These are phyloP conservation scores for Schoenoplectus tabernaemontani DNA, from an alignment of 202 grass and related monocot species.

Conservation along the genomic window DNA sequence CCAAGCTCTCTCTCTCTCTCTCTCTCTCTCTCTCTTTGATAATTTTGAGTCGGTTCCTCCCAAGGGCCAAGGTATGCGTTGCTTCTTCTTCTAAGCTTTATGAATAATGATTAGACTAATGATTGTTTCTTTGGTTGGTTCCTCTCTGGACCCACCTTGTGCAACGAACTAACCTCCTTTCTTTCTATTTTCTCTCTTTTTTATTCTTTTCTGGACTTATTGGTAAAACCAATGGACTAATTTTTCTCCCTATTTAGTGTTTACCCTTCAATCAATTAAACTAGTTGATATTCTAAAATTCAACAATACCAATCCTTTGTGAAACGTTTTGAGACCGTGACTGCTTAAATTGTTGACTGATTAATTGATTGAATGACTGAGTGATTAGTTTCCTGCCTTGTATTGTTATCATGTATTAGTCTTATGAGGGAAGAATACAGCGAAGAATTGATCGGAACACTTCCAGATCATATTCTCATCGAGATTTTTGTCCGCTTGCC, in stretches of 20 bases:
- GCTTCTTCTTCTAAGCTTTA: background rate
- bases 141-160: background rate
- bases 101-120: background rate
- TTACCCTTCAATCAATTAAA: background rate
- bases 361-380: background rate
- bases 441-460: conserved; percentile 41
- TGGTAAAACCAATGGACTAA: background rate
- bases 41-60: background rate
- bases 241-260: background rate
- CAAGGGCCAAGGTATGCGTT: background rate
- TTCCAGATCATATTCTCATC: conserved; percentile 81
- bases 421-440: conserved; percentile 52
- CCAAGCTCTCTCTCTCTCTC: background rate
- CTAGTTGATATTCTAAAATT: background rate
- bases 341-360: background rate
- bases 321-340: background rate
- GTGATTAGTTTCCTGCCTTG: background rate
- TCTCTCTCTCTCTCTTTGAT: background rate
- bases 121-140: background rate
- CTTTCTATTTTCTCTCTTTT: background rate
- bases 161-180: background rate
- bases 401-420: background rate
- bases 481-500: conserved; percentile 71
- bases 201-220: background rate
- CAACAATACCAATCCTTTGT: background rate